phyloP scores from a whole-genome alignment of 352 stramenopile species.

The Phytophthora pseudosyringae region DNA sequence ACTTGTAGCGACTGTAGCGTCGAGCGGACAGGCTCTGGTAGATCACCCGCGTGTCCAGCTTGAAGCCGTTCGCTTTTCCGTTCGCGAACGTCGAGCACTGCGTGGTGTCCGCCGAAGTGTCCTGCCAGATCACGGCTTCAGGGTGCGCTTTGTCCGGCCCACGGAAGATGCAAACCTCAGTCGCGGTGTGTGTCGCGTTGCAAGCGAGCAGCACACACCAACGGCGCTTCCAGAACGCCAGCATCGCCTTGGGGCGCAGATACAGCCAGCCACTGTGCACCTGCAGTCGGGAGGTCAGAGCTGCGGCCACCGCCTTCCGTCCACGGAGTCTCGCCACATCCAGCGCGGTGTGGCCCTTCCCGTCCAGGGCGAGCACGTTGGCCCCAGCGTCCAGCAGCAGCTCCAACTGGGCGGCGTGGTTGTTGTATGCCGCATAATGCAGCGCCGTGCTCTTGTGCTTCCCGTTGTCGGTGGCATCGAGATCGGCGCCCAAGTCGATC shows the following conservation, averaged over 20 bases:
- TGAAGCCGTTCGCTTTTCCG: slow-evolving; percentile 51
- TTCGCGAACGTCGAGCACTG: slow-evolving; percentile 30
- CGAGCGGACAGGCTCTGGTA: slow-evolving; percentile 40
- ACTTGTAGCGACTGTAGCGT: slow-evolving; percentile 45
- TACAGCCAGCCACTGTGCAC: slow-evolving; percentile 69
- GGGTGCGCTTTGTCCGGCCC: slow-evolving; percentile 45
- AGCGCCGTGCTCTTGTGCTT: slow-evolving; percentile 66
- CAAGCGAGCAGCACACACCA: slow-evolving; percentile 69
- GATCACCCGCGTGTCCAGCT: slow-evolving; percentile 42
- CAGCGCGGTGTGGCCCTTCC: slow-evolving; percentile 59
- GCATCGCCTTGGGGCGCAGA: slow-evolving; percentile 43
- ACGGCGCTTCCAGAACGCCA: slow-evolving; percentile 66
- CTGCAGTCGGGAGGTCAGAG: slow-evolving; percentile 54
- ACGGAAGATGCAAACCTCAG: slow-evolving; percentile 65
- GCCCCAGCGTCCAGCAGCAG: slow-evolving; percentile 58
- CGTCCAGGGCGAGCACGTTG: slow-evolving; percentile 56
- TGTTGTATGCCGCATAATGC: slow-evolving; percentile 67
- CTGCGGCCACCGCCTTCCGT: slow-evolving; percentile 43
- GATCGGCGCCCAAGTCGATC: slow-evolving; percentile 63
- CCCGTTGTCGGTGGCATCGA: slow-evolving; percentile 42
- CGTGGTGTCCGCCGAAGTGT: slow-evolving; percentile 29
- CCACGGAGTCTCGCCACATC: slow-evolving; percentile 64
- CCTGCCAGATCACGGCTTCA: slow-evolving; percentile 54
- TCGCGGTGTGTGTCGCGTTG: slow-evolving; percentile 43
- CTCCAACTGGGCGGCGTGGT: slow-evolving; percentile 58